These are phyloP conservation scores for Waltergamsia citrina DNA, from an alignment of 2,329 filamentous ascomycete species.

Conservation along the genomic window DNA sequence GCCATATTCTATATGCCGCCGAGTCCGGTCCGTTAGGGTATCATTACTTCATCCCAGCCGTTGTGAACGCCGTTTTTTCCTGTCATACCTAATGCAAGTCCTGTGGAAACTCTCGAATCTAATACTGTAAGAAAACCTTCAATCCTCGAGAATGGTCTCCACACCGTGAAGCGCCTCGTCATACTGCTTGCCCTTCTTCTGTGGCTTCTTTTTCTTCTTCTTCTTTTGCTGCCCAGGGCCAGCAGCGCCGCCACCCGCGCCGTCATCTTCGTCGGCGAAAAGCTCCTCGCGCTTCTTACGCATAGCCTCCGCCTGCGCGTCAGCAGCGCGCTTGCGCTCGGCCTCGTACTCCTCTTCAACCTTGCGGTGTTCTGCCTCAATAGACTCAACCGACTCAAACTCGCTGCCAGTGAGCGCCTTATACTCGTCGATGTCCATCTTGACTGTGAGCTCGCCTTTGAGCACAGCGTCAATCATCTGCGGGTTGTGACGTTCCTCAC, in stretches of 20 bases:
- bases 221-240: constrained; percentile 12
- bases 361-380: constrained; percentile 44
- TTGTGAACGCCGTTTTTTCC: too few species aligned
- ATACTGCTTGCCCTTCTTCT: constrained; percentile 14
- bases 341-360: constrained; percentile 34
- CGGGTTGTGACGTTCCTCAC: constrained; percentile 63
- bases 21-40: too few species aligned
- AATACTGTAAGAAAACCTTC: too few species aligned
- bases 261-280: constrained; percentile 29
- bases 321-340: constrained; percentile 29
- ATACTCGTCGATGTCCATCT: constrained; percentile 53
- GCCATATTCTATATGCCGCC: too few species aligned
- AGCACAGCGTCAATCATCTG: constrained; percentile 54
- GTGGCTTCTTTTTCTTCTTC: constrained; percentile 22
- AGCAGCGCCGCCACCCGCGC: constrained; percentile 6
- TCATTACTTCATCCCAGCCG: too few species aligned
- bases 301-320: constrained; percentile 37
- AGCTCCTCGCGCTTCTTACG: constrained; percentile 38
- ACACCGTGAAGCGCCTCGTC: not conserved
- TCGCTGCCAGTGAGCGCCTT: constrained; percentile 40
- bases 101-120: too few species aligned
- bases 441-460: constrained; percentile 45
- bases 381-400: constrained; percentile 45
- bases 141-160: not conserved
- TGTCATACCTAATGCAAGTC: too few species aligned